Conservation (phyloP, 805 yeast species). For the Yarrowia yakushimensis region DNA sequence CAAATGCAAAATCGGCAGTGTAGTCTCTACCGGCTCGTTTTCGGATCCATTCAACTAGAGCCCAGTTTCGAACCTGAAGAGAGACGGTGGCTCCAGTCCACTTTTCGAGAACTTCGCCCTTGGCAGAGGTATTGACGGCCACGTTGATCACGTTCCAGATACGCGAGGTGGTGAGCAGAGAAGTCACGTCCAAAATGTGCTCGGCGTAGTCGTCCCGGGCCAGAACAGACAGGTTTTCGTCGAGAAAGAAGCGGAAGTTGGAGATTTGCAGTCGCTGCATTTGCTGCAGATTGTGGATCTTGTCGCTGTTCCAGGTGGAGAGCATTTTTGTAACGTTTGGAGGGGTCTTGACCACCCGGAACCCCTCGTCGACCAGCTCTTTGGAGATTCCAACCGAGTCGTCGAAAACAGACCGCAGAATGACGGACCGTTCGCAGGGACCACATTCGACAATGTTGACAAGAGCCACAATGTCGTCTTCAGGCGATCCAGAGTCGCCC, state of each 20-base stretch:
- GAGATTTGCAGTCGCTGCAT: constrained; percentile 25
- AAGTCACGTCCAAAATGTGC: not conserved
- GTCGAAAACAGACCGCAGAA: constrained; percentile 40
- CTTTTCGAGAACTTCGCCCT: constrained; percentile 30
- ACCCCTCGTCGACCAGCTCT: constrained; percentile 41
- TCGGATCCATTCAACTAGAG: constrained; percentile 41
- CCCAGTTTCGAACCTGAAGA: constrained; percentile 39
- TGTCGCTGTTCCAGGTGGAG: not conserved
- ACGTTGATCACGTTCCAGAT: constrained; percentile 40
- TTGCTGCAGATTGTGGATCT: not conserved
- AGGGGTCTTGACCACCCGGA: constrained; percentile 36
- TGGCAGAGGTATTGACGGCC: constrained; percentile 35
- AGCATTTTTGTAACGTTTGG: constrained; percentile 29
- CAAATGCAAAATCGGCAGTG: constrained; percentile 42
- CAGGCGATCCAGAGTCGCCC: constrained; percentile 27
- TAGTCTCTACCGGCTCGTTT: constrained; percentile 38
- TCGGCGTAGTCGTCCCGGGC: constrained; percentile 13
- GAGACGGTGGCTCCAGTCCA: constrained; percentile 41
- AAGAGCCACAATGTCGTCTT: constrained; percentile 37
- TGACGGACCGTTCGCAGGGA: constrained; percentile 29
- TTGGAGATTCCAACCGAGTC: constrained; percentile 38
- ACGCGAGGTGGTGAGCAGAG: constrained; percentile 35
- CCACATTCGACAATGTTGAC: constrained; percentile 41
- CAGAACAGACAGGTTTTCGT: constrained; percentile 2
- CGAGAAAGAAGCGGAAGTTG: constrained; percentile 30